Evolutionary conservation across 345 rosid genomes (phyloP), one percentile per base, ranked within the genome.

Genomic region (Eucalyptus albens): DNA sequence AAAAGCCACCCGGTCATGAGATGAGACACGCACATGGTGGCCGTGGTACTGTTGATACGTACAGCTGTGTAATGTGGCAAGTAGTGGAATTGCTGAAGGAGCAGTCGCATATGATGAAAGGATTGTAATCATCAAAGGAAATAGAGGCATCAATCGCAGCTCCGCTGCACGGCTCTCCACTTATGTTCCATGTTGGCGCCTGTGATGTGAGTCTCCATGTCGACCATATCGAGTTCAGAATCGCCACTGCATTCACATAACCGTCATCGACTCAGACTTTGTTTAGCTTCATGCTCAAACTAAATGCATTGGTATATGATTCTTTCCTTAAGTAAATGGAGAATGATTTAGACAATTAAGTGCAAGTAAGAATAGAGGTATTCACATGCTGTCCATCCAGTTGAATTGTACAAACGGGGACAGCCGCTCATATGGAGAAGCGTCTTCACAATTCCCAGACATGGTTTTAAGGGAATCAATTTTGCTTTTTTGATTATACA

Each of bases 81-180:
- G 91, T 53, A 11, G 96, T 91, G 88, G 80, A 59, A 45, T 42
- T 87, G 44, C n/a, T 80, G 88, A 29, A 91, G 89, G 95, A 83
- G 87, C 97, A 96, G 87, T 94, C 95, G 91, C 97, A 96, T 92
- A 92, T 94, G 92, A 95, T 94, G 31, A 94, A 91, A n/a, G 96
- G 96, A 77, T 95, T 93, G 91, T 47, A 91, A 17, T n/a, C 17
- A 6, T 9, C 5, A 87, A 91, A 91, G 53, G 93, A 11, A 49
- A 92, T 90, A 21, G 85, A 88, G 24, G 19, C 80, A 37, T 85
- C 90, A 21, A 89, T 60, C 86, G 97, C 96, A 26, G 87, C 89
- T 87, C 96, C 97, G 62, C 89, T 93, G 92, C 97, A 95, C 3
- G 92, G 93, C 37, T 95, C 94, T 87, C 97, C 97, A 65, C 93